A percentile compares a stretch with the other conserved stretches of the same genome.
phyloP scores from a whole-genome alignment of 2,329 filamentous ascomycete species.

The Zymoseptoria passerinii region DNA sequence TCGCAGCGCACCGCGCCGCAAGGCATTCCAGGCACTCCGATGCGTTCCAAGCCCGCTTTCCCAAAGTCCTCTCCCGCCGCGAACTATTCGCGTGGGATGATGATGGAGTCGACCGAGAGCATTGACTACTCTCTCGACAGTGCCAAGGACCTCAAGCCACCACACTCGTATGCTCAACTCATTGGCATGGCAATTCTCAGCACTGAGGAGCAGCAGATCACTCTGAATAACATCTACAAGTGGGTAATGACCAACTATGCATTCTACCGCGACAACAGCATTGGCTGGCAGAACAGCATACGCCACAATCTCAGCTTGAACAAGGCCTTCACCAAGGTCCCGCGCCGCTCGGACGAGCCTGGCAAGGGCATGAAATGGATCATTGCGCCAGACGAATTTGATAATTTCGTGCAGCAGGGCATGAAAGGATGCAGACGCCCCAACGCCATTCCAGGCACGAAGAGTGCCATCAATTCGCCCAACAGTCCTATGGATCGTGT shows the following conservation, averaged over 20 bases:
- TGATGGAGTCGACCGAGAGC: constrained; percentile 46
- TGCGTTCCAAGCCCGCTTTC: constrained; percentile 26
- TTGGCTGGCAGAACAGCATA: constrained; percentile 98
- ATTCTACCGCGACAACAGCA: constrained; percentile 78
- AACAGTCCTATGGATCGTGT: constrained; percentile 49
- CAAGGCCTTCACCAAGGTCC: constrained; percentile 88
- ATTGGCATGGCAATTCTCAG: constrained; percentile 94
- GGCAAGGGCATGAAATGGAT: constrained; percentile 99
- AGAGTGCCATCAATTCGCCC: constrained; percentile 34
- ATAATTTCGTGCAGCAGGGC: constrained; percentile 75
- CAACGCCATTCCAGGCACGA: constrained; percentile 27
- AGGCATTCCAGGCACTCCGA: constrained; percentile 30
- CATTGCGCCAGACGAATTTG: constrained; percentile 71
- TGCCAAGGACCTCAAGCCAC: constrained; percentile 86
- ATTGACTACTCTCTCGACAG: constrained; percentile 75
- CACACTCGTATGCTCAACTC: constrained; percentile 92
- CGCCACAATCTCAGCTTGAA: constrained; percentile 93
- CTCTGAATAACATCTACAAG: constrained; percentile 83
- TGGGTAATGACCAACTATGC: constrained; percentile 88
- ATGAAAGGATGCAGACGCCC: constrained; percentile 37
- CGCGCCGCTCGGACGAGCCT: constrained; percentile 85
- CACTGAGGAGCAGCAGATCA: constrained; percentile 78
- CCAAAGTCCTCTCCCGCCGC: constrained; percentile 40
- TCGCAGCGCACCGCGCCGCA: constrained; percentile 27
- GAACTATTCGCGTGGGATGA: constrained; percentile 42